phyloP scores from a whole-genome alignment of 345 rosid species.

The Dipteronia sinensis region DNA sequence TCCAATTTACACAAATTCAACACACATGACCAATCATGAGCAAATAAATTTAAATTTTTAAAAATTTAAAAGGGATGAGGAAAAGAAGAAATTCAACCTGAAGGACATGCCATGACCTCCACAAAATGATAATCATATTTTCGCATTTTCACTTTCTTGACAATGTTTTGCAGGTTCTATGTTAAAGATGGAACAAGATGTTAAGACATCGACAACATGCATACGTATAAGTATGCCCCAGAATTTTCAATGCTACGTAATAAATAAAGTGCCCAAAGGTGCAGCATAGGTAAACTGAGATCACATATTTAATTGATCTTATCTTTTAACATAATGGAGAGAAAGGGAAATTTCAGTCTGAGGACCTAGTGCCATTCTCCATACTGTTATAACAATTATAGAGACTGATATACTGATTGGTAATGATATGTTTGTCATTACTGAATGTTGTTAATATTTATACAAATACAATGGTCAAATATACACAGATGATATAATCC shows the following conservation, averaged over 20 bases:
- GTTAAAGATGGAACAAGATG: slow-evolving; percentile 15
- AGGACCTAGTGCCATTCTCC: neutral
- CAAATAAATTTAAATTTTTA: neutral
- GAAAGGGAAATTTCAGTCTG: neutral
- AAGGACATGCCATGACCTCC: slow-evolving; percentile 98
- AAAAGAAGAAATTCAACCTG: slow-evolving; percentile 50
- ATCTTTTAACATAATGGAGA: neutral
- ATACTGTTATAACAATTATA: neutral
- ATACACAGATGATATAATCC: no score
- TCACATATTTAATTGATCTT: slow-evolving; percentile 1
- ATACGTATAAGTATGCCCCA: neutral
- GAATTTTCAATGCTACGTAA: neutral
- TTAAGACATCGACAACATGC: neutral
- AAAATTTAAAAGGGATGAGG: neutral
- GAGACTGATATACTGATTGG: no score
- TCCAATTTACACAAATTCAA: neutral
- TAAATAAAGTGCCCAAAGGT: no score
- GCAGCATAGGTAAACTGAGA: no score
- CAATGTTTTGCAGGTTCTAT: slow-evolving; percentile 87
- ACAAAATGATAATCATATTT: slow-evolving; percentile 91
- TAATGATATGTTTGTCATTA: no score
- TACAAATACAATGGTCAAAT: no score
- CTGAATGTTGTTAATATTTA: no score
- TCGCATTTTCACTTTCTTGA: slow-evolving; percentile 68
- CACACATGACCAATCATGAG: neutral